A percentile compares a stretch with the other conserved stretches of the same genome.
Evolutionary conservation across 805 yeast genomes (phyloP).

Genomic region (Torulaspora indica): DNA sequence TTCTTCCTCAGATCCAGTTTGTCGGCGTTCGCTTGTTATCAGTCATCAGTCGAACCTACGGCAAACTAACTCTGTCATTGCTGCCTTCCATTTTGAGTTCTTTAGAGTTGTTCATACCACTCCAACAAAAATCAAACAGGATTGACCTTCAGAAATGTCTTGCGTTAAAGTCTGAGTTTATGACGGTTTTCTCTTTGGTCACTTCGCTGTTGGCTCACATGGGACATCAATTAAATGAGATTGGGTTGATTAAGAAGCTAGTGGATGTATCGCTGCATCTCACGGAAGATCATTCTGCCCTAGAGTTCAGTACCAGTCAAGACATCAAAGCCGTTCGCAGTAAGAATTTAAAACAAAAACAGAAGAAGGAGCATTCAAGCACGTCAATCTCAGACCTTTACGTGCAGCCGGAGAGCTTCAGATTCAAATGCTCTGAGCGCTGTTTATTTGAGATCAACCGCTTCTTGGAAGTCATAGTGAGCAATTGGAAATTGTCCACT

Average conservation of each 20-base stretch:
- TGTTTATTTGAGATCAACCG: conserved; percentile 34
- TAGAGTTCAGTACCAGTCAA: conserved; percentile 24
- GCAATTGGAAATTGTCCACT: conserved; percentile 50
- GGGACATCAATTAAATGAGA: conserved; percentile 44
- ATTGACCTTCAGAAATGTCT: conserved; percentile 39
- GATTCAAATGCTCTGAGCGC: conserved; percentile 37
- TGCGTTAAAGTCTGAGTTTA: conserved; percentile 23
- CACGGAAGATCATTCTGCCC: conserved; percentile 33
- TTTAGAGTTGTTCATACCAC: conserved; percentile 58
- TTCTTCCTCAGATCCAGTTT: conserved; percentile 44
- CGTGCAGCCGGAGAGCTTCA: conserved; percentile 59
- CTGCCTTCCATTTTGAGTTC: conserved; percentile 47
- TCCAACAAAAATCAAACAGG: conserved; percentile 37
- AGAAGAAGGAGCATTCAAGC: conserved; percentile 42
- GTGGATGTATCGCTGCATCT: conserved; percentile 53
- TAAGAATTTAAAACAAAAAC: conserved; percentile 33
- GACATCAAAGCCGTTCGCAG: conserved; percentile 5
- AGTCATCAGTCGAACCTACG: conserved; percentile 26
- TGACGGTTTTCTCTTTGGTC: conserved; percentile 22
- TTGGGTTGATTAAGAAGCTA: conserved; percentile 49
- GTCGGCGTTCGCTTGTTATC: conserved; percentile 44
- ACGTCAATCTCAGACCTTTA: conserved; percentile 61
- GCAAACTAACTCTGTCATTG: conserved; percentile 43
- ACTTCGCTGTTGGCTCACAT: conserved; percentile 26
- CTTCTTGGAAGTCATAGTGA: conserved; percentile 49